A percentile compares a stretch with the other conserved stretches of the same genome.
These are phyloP conservation scores for Lathyrus oleraceus DNA, from an alignment of 306 rosid genomes.

Conservation along the genomic window DNA sequence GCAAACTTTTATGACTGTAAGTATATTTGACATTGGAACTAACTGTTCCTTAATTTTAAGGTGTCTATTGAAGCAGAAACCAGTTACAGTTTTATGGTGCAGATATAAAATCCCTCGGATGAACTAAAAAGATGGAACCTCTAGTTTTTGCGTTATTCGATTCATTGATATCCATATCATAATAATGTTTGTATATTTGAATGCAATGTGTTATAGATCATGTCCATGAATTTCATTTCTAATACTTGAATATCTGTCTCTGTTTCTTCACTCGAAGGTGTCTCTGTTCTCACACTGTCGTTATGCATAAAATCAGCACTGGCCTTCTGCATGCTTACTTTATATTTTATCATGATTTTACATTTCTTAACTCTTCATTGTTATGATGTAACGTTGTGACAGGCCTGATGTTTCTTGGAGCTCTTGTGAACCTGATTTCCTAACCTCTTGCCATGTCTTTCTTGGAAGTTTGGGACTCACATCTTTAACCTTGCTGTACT, in stretches of 20 bases:
- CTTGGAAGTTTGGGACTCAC: conserved; percentile 99
- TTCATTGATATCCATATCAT: background rate
- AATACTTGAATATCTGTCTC: background rate
- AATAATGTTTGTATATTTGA: conserved; percentile 13
- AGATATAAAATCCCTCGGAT: conserved; percentile 37
- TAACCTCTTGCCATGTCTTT: conserved; percentile 99
- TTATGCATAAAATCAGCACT: conserved; percentile 14
- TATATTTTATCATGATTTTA: conserved; percentile 38
- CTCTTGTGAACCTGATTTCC: conserved; percentile 97
- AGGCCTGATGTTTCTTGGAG: conserved; percentile 99
- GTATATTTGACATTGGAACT: conserved; percentile 38
- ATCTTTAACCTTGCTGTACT: conserved; percentile 98
- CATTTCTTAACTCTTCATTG: conserved; percentile 64
- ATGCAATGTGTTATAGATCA: conserved; percentile 6
- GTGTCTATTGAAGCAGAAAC: conserved; percentile 39
- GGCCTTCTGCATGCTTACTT: conserved; percentile 23
- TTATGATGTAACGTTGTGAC: conserved; percentile 78
- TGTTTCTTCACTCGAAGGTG: background rate
- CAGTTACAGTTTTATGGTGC: conserved; percentile 32
- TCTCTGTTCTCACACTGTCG: conserved; percentile 2
- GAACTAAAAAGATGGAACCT: background rate
- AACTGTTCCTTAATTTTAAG: conserved; percentile 21
- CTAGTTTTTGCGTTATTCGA: background rate
- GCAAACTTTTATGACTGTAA: conserved; percentile 47
- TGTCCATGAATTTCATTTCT: conserved; percentile 13